Conservation (phyloP, 148 eudicot species). For the Fallopia convolvulus region DNA sequence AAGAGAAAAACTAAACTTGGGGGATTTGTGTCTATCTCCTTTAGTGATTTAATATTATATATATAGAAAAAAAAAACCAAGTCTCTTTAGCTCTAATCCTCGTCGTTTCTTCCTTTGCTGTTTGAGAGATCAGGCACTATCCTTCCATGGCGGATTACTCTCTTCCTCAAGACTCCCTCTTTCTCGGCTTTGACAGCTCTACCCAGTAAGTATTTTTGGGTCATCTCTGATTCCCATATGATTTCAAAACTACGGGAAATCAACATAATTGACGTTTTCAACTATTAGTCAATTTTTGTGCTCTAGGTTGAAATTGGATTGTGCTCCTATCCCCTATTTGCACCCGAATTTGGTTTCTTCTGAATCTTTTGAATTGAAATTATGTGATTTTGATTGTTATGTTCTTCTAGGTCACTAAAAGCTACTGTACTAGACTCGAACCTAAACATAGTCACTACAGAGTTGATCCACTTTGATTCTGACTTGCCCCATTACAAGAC, state of each 20-base stretch:
- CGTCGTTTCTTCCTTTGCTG: not conserved
- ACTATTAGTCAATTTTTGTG: not conserved
- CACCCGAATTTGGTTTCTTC: not conserved
- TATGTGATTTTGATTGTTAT: constrained; percentile 8
- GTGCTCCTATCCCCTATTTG: not conserved
- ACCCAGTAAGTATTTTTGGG: constrained; percentile 48
- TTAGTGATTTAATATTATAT: no score
- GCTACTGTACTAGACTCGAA: constrained; percentile 76
- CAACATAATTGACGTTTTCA: not conserved
- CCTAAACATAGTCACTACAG: constrained; percentile 48
- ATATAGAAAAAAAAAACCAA: no score
- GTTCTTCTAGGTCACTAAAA: constrained; percentile 58
- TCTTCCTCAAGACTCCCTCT: constrained; percentile 50
- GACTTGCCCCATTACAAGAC: constrained; percentile 86
- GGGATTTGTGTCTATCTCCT: not conserved
- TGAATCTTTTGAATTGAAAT: not conserved
- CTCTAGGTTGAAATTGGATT: not conserved
- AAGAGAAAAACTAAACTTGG: not conserved
- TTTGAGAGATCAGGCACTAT: not conserved
- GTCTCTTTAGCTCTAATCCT: no score
- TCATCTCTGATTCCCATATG: not conserved
- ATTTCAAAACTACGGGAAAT: not conserved
- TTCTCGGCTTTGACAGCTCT: constrained; percentile 75
- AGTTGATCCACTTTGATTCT: constrained; percentile 64
- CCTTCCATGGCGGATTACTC: constrained; percentile 43